phyloP scores from a whole-genome alignment of 805 yeast species.

The Cyberlindnera xishuangbannaensis region DNA sequence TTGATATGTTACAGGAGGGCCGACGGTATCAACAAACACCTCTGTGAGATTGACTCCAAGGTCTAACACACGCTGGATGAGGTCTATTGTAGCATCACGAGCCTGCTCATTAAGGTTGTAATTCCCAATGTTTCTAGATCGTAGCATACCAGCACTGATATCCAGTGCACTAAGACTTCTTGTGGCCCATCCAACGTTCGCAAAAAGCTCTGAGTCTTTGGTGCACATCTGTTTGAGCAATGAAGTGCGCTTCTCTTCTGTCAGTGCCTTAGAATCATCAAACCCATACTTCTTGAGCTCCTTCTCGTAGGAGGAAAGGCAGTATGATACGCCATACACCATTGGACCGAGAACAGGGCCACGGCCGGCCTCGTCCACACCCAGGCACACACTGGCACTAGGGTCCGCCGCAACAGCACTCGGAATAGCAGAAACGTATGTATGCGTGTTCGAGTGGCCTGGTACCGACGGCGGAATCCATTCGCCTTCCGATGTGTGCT shows the following conservation, averaged over 20 bases:
- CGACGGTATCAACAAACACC: constrained; percentile 92
- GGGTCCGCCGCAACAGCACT: constrained; percentile 27
- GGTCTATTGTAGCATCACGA: constrained; percentile 83
- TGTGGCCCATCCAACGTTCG: constrained; percentile 82
- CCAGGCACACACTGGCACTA: constrained; percentile 47
- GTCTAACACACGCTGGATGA: constrained; percentile 61
- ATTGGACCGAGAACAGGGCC: constrained; percentile 98
- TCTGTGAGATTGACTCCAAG: constrained; percentile 61
- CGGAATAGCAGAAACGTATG: constrained; percentile 50
- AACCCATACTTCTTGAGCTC: constrained; percentile 61
- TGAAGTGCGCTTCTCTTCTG: constrained; percentile 60
- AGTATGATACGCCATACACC: constrained; percentile 91
- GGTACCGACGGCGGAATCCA: constrained; percentile 34
- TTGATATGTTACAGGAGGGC: constrained; percentile 86
- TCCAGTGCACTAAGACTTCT: constrained; percentile 82
- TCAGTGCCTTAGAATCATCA: constrained; percentile 88
- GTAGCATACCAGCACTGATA: constrained; percentile 83
- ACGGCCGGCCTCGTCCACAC: constrained; percentile 98
- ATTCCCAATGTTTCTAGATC: constrained; percentile 43
- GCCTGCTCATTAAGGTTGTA: constrained; percentile 90
- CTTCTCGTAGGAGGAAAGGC: constrained; percentile 46
- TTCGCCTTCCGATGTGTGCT: constrained; percentile 1
- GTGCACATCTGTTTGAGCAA: constrained; percentile 56
- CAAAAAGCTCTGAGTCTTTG: constrained; percentile 35
- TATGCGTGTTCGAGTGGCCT: constrained; percentile 40